A percentile compares a stretch with the other conserved stretches of the same genome.
Conservation (phyloP, 306 rosid species). For the Vicia sativa region DNA sequence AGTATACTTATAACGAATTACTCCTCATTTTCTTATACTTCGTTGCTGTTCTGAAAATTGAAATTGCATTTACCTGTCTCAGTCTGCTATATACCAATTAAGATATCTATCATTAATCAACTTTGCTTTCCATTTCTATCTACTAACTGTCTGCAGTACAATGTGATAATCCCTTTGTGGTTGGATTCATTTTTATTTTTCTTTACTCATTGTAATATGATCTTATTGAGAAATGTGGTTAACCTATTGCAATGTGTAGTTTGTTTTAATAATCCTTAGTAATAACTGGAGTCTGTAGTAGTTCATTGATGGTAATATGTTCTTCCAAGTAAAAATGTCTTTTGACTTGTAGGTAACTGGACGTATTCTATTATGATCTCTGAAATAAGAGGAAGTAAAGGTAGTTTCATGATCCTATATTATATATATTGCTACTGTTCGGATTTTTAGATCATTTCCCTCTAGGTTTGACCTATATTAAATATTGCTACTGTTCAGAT, state of each 20-base stretch:
- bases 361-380: constrained; percentile 98
- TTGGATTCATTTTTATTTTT: constrained; percentile 11
- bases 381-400: constrained; percentile 99
- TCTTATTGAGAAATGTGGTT: constrained; percentile 31
- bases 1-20: constrained; percentile 13
- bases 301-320: constrained; percentile 78
- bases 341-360: constrained; percentile 99
- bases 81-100: constrained; percentile 8
- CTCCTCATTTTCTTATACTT: constrained; percentile 5
- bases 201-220: constrained; percentile 26
- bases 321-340: constrained; percentile 99
- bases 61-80: constrained; percentile 17
- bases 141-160: constrained; percentile 2
- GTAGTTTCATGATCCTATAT: constrained; percentile 93
- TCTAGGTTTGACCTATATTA: constrained; percentile 71
- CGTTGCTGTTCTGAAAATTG: constrained; percentile 14
- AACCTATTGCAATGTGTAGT: constrained; percentile 1
- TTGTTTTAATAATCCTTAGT: constrained; percentile 43
- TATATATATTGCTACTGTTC: constrained; percentile 61
- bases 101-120: constrained; percentile 5
- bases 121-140: constrained; percentile 18
- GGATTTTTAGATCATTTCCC: constrained; percentile 44
- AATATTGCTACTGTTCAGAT: constrained; percentile 54
- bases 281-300: constrained; percentile 58
- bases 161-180: constrained; percentile 4